Base-by-base conservation (phyloP, 2,329 filamentous ascomycete species). In the Cladobotryum mycophilum region DNA sequence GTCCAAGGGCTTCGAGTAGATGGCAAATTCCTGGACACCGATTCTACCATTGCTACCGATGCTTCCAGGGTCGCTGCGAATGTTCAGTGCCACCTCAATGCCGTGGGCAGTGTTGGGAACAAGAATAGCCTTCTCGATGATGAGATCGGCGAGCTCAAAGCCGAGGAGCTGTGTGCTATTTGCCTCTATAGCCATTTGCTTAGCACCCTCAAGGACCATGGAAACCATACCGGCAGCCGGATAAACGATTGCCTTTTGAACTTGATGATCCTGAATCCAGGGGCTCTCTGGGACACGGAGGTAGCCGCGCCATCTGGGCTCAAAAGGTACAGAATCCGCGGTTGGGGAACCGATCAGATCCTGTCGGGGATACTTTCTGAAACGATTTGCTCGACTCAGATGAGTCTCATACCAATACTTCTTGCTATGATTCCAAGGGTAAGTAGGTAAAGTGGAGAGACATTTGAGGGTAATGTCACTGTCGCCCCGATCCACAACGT, bases 341-440 rank as follows among this genome's bases (percentile, higher is more conserved):
- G 69, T 69, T 0, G 67, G 71, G 1, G 70, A 66, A 1, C 78
- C 78, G 22, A 81, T 71, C 2, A 81, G 65, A 52, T 81, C 78
- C 41, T 75, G 71, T 11, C 76, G 68, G 2, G 71, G 68, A 47
- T 70, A 70, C 22, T 69, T 63, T 13, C 75, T 67, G 51, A 74
- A 70, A 3, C 76, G 70, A 43, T 70, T 70, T 11, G 70, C 66
- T 13, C 62, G 58, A 17, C 72, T 73, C 2, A 76, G 58, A 38
- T 75, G 71, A 1, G 74, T 74, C 52, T 81, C 78, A 53, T 76
- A 70, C 78, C 78, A 81, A 58, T 79, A 78, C 1, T 60, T 64
- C 22, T 70, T 75, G 22, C 65, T 61, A 52, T 80, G 78, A 30
- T 80, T 78, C 77, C 78, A 81, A 2, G 74, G 70, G 53, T 81